Conservation (phyloP, 441 rosid species). For the Brassica hybrid region DNA sequence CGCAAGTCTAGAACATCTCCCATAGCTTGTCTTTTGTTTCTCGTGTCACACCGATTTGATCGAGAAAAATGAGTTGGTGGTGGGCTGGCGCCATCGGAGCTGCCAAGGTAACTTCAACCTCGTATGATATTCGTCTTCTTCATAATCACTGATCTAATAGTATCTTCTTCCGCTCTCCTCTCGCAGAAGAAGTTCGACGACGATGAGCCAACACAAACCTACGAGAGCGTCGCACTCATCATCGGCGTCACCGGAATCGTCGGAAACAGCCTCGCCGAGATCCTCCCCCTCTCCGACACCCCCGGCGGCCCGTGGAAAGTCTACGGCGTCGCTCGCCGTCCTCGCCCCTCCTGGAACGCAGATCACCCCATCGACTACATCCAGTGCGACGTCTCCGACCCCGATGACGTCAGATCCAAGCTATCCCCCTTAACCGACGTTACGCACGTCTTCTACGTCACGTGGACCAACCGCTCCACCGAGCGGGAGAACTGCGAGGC, state of each 20-base stretch:
- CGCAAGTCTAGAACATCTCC: neutral
- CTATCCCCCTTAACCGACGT: constrained; percentile 72
- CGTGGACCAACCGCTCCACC: constrained; percentile 55
- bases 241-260: constrained; percentile 86
- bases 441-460: constrained; percentile 77
- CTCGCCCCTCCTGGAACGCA: constrained; percentile 72
- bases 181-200: constrained; percentile 72
- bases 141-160: neutral
- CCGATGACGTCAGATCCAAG: constrained; percentile 53
- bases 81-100: constrained; percentile 89
- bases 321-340: constrained; percentile 86
- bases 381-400: constrained; percentile 74
- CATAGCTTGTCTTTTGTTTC: neutral
- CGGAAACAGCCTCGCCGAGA: constrained; percentile 87
- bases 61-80: constrained; percentile 80
- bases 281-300: constrained; percentile 83
- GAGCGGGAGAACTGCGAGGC: constrained; percentile 66
- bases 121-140: neutral
- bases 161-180: neutral
- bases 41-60: constrained; percentile 12
- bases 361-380: constrained; percentile 77
- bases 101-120: constrained; percentile 58
- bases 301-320: constrained; percentile 96
- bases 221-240: constrained; percentile 70
- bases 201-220: constrained; percentile 58